Conservation (phyloP, 192 early-diverging fungal genomes). For the Geranomyces variabilis region DNA sequence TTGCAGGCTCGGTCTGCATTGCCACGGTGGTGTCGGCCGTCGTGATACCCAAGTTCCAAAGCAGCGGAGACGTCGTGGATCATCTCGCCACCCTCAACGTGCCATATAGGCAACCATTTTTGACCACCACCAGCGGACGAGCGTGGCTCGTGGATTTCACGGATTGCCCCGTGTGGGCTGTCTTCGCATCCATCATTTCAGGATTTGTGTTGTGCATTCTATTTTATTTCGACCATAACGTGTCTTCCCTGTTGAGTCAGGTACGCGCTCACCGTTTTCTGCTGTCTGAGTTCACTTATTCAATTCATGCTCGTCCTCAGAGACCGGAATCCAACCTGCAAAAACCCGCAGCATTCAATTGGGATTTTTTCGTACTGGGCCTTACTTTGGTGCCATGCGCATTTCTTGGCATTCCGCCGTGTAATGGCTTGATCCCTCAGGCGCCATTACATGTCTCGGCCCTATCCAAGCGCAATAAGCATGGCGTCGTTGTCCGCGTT, state of each 20-base stretch:
- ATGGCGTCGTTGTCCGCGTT: neutral
- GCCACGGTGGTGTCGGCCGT: conserved; percentile 27
- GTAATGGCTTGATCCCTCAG: conserved; percentile 37
- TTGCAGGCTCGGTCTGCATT: conserved; percentile 21
- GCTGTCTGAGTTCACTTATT: neutral
- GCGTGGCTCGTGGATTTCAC: conserved; percentile 22
- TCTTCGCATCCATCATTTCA: conserved; percentile 27
- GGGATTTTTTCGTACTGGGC: conserved; percentile 33
- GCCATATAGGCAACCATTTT: conserved; percentile 14
- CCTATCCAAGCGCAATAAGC: conserved; percentile 15
- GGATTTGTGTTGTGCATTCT: conserved; percentile 27
- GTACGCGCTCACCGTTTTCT: neutral
- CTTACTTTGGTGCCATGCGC: conserved; percentile 25
- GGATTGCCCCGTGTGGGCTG: conserved; percentile 1
- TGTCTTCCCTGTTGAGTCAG: conserved; percentile 31
- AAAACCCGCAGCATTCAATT: conserved; percentile 37
- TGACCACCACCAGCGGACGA: conserved; percentile 27
- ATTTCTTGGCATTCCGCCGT: conserved; percentile 23
- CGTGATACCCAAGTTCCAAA: neutral
- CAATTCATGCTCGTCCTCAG: neutral
- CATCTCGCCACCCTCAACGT: conserved; percentile 12
- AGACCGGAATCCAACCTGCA: conserved; percentile 20
- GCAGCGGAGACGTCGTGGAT: neutral
- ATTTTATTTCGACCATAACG: conserved; percentile 38
- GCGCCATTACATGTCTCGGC: conserved; percentile 32